A percentile compares a stretch with the other conserved stretches of the same genome.
Conservation (phyloP, 805 yeast genomes). For the Pichia manshurica region DNA sequence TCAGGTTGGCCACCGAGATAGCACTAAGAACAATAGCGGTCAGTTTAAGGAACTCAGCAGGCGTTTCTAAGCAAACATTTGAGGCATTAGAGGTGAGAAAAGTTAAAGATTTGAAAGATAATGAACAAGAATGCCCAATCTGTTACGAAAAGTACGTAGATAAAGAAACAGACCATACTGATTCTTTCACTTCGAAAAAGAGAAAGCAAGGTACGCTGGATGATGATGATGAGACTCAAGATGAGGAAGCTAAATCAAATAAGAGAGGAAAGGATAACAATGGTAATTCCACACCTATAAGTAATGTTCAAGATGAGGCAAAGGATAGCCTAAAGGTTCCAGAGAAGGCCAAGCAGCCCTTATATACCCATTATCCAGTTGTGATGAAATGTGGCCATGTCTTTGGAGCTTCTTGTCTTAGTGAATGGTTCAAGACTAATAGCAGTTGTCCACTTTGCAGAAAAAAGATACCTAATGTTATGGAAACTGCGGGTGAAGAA, state of each 20-base stretch:
- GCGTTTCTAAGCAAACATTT: conserved; percentile 49
- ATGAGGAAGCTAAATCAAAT: conserved; percentile 4
- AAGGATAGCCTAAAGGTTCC: background rate
- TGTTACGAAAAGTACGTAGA: conserved; percentile 52
- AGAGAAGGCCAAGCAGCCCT: conserved; percentile 9
- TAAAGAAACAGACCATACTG: conserved; percentile 11
- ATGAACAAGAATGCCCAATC: conserved; percentile 47
- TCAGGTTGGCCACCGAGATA: conserved; percentile 62
- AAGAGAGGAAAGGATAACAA: conserved; percentile 7
- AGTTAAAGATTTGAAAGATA: conserved; percentile 25
- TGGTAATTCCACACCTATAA: conserved; percentile 1
- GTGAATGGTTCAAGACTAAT: conserved; percentile 73
- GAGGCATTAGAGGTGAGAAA: conserved; percentile 40
- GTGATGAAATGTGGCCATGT: conserved; percentile 80
- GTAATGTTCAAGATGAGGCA: background rate
- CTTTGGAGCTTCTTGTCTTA: conserved; percentile 81
- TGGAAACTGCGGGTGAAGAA: conserved; percentile 16
- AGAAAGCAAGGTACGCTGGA: conserved; percentile 5
- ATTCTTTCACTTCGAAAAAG: conserved; percentile 2
- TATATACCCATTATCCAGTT: conserved; percentile 56
- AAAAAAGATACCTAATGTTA: conserved; percentile 36
- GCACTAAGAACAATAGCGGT: conserved; percentile 59
- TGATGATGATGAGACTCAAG: background rate
- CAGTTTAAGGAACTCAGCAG: conserved; percentile 43
- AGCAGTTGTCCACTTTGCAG: conserved; percentile 87